Percentiles rank a stretch among this genome's conserved stretches.
These are phyloP conservation scores for Neurospora tetrasperma DNA, from an alignment of 495 filamentous ascomycete genomes.

Conservation along the genomic window DNA sequence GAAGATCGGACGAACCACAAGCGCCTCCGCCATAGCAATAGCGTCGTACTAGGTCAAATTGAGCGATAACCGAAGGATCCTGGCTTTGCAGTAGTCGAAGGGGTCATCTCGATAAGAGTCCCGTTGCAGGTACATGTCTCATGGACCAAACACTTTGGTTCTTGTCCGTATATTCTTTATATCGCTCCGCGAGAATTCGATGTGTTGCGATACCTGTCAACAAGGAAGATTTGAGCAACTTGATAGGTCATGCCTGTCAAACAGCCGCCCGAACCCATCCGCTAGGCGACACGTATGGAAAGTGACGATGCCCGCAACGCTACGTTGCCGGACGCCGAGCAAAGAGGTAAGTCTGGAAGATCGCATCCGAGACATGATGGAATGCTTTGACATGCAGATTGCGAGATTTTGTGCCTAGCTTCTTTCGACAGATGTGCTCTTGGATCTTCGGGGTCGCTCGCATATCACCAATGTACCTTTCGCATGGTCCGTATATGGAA, in stretches of 20 bases:
- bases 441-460: not conserved
- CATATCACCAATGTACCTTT: not conserved
- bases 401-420: not conserved
- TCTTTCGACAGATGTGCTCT: not conserved
- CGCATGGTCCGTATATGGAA: not conserved
- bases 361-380: not conserved
- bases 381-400: not conserved
- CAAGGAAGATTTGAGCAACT: not conserved
- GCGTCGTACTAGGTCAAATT: not conserved
- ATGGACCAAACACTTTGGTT: not conserved
- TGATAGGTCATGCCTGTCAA: not conserved
- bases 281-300: not conserved
- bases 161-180: not conserved
- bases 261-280: not conserved
- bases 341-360: not conserved
- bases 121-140: not conserved
- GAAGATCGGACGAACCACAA: not conserved
- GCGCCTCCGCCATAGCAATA: not conserved
- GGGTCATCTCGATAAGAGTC: not conserved
- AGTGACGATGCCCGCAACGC: not conserved
- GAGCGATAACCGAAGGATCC: not conserved
- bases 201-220: not conserved
- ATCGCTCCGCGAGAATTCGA: not conserved
- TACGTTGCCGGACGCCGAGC: not conserved
- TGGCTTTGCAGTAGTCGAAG: not conserved